Percentiles rank a stretch among this genome's conserved stretches.
Conservation (phyloP, 2,329 filamentous ascomycete genomes). For the Diaporthe vexans region DNA sequence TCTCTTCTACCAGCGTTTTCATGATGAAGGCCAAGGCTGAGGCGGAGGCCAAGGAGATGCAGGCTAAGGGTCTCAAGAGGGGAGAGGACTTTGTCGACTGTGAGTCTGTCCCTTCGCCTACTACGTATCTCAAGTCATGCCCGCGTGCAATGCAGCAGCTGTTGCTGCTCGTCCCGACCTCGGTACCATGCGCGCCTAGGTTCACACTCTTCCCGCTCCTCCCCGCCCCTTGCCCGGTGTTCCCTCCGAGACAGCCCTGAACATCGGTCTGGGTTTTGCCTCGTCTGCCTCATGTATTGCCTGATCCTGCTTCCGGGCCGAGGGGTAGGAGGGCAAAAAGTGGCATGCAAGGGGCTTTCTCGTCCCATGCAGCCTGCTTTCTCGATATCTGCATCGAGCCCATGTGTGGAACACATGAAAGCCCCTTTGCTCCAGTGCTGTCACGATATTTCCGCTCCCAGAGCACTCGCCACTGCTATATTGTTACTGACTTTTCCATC, state of each 20-base stretch:
- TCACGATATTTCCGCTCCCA: background rate
- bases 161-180: background rate
- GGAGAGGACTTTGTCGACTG: constrained; percentile 55
- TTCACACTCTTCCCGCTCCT: background rate
- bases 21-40: constrained; percentile 58
- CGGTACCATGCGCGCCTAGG: background rate
- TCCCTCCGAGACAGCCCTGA: background rate
- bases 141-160: background rate
- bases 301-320: background rate
- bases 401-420: constrained; percentile 3
- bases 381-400: background rate
- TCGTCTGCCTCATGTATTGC: background rate
- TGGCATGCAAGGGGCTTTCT: background rate
- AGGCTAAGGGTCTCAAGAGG: constrained; percentile 55
- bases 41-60: constrained; percentile 56
- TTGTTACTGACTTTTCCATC: background rate
- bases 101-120: constrained; percentile 43
- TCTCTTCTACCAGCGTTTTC: constrained; percentile 44
- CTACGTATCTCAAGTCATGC: background rate
- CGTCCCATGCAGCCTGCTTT: background rate
- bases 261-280: background rate
- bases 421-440: background rate
- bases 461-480: background rate
- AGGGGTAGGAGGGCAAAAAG: background rate
- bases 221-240: background rate